Percentiles rank a stretch among this genome's conserved stretches.
Conservation (phyloP, 78 protist species). For the Anaeramoeba flamelloides region DNA sequence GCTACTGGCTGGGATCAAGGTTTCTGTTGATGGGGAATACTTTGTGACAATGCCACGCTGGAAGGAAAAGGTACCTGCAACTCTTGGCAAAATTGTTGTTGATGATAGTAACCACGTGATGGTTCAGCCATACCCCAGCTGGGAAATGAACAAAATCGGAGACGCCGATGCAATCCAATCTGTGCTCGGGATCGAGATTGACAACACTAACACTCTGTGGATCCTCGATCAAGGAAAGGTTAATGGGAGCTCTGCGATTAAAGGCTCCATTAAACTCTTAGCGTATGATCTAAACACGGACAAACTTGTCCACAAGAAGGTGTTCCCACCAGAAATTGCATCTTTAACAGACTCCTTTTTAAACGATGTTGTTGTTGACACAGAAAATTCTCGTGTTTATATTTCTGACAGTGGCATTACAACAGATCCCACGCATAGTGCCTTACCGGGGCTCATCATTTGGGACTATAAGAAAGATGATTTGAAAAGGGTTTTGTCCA, state of each 20-base stretch:
- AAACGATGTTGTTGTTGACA: conserved; percentile 7
- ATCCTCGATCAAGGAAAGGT: conserved; percentile 4
- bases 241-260: not conserved
- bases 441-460: too few relatives aligned
- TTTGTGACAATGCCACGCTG: conserved; percentile 2
- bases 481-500: too few relatives aligned
- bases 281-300: not conserved
- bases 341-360: not conserved
- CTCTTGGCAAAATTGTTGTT: not conserved
- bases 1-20: not conserved
- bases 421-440: too few relatives aligned
- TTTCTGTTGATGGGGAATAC: not conserved
- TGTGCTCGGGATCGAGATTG: conserved; percentile 7
- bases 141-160: conserved; percentile 4
- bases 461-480: too few relatives aligned
- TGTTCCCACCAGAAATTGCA: not conserved
- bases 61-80: not conserved
- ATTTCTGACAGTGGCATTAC: conserved; percentile 2
- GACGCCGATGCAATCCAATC: not conserved
- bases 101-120: not conserved
- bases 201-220: not conserved
- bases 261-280: not conserved
- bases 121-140: conserved; percentile 2
- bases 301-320: not conserved
- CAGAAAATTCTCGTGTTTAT: not conserved